Evolutionary conservation across 495 filamentous ascomycete species (phyloP).

Genomic region (Trichoderma virens): DNA sequence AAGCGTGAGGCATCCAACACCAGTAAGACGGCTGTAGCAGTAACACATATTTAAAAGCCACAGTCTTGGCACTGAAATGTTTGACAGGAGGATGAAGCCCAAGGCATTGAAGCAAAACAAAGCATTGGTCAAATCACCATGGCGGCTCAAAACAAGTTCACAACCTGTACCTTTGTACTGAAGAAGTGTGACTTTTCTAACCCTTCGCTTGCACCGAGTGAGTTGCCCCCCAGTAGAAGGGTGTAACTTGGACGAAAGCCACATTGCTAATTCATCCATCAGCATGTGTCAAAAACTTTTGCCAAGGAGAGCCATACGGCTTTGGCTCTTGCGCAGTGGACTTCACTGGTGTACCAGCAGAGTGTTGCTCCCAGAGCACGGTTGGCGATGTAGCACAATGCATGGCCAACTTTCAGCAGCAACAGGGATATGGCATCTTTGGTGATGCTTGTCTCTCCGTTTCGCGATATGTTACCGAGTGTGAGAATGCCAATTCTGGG

Average conservation of each 20-base stretch:
- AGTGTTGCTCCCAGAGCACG: slow-evolving; percentile 5
- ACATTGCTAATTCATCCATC: not conserved
- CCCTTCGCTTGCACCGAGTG: not conserved
- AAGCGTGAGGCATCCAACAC: not conserved
- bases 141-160: slow-evolving; percentile 3
- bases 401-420: slow-evolving; percentile 6
- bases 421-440: not conserved
- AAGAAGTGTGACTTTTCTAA: not conserved
- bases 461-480: not conserved
- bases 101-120: not conserved
- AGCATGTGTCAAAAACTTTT: slow-evolving; percentile 3
- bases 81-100: not conserved
- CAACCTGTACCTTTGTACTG: not conserved
- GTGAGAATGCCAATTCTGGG: not conserved
- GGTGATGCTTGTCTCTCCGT: not conserved
- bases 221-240: not conserved
- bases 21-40: not conserved
- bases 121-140: not conserved
- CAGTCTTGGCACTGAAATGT: not conserved
- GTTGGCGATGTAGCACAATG: slow-evolving; percentile 1
- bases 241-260: not conserved
- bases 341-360: not conserved
- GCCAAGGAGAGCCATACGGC: slow-evolving; percentile 5
- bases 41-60: slow-evolving; percentile 4
- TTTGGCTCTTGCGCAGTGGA: slow-evolving; percentile 4